Evolutionary conservation across 1,139 yeast species (phyloP), one percentile per base, ranked within the genome.

Genomic region (Hyphopichia khmerensis): DNA sequence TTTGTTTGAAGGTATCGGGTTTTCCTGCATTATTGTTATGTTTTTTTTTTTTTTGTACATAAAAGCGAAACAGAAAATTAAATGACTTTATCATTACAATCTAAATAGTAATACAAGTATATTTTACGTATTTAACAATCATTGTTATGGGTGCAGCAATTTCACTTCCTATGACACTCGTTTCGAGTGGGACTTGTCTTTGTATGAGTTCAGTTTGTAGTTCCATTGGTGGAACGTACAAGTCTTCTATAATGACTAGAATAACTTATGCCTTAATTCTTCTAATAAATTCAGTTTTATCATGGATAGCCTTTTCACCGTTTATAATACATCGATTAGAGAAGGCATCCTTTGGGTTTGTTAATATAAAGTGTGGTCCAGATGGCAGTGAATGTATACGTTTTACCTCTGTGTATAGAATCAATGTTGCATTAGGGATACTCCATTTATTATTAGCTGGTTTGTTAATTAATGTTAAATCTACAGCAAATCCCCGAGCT

Each of bases 281-380:
- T 46, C 67, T 90, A 35, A 50, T 87, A 35, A 91, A 91, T 67
- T 87, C 96, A 26, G 69, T 90, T 18, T 49, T 93, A 26, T 87
- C 98, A 13, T 93, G 99, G 99, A 69, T 89, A 6, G 88, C 89
- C 67, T 77, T 95, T 47, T 83, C 96, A 18, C 91, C 90, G 48
- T 86, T 88, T 64, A 82, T 95, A 2, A 77, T 86, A 24, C 76
- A 80, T 46, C 80, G 87, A 64, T 79, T 93, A 10, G 96, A 87
- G 48, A 77, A 78, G 48, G 75, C 93, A 9, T 75, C 90, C 0
- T 77, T 84, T 63, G 88, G 90, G 34, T 79, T 80, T 50, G 77
- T 84, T 48, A 84, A 84, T 43, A 70, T 66, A 49, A 67, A 69
- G 45, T 71, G 77, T 50, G 82, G 81, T 10, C 90, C 96, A 50